Evolutionary conservation across 768 basidiomycete species (phyloP).

Genomic region (Tricholoma sp.): DNA sequence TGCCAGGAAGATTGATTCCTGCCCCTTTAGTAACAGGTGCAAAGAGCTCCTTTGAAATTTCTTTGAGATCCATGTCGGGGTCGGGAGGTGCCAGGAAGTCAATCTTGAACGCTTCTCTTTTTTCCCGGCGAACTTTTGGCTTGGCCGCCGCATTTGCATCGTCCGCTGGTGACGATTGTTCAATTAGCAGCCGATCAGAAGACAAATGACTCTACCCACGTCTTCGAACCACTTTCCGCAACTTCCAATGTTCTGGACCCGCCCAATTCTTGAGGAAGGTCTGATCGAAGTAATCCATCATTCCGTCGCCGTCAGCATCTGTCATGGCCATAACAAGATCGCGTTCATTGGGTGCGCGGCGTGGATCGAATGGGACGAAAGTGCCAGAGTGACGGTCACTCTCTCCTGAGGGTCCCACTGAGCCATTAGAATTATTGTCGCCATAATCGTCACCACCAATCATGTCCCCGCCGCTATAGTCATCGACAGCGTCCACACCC

Average conservation of each 20-base stretch:
- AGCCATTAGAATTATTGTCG: slow-evolving; percentile 38
- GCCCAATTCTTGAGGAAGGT: slow-evolving; percentile 93
- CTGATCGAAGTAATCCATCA: slow-evolving; percentile 86
- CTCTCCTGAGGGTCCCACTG: slow-evolving; percentile 38
- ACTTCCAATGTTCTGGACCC: slow-evolving; percentile 97
- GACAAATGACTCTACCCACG: slow-evolving; percentile 40
- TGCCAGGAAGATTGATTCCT: slow-evolving; percentile 63
- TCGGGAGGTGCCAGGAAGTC: slow-evolving; percentile 64
- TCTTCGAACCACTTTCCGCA: slow-evolving; percentile 74
- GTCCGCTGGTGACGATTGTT: slow-evolving; percentile 24
- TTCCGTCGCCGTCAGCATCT: slow-evolving; percentile 48
- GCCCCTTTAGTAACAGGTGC: slow-evolving; percentile 67
- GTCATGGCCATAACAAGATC: slow-evolving; percentile 87
- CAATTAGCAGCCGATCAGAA: not conserved
- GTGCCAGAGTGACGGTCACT: slow-evolving; percentile 39
- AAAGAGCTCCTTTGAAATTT: slow-evolving; percentile 67
- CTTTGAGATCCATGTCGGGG: slow-evolving; percentile 55
- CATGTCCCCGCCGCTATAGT: slow-evolving; percentile 18
- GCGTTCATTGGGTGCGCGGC: slow-evolving; percentile 65
- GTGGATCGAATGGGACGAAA: slow-evolving; percentile 81
- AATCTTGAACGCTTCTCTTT: slow-evolving; percentile 81
- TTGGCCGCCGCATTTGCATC: slow-evolving; percentile 45
- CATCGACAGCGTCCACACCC: slow-evolving; percentile 43
- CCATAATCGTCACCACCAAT: slow-evolving; percentile 34
- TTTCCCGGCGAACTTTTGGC: slow-evolving; percentile 49